Base-by-base conservation (phyloP, 2,329 filamentous ascomycete genomes). In the Talaromyces sp. region DNA sequence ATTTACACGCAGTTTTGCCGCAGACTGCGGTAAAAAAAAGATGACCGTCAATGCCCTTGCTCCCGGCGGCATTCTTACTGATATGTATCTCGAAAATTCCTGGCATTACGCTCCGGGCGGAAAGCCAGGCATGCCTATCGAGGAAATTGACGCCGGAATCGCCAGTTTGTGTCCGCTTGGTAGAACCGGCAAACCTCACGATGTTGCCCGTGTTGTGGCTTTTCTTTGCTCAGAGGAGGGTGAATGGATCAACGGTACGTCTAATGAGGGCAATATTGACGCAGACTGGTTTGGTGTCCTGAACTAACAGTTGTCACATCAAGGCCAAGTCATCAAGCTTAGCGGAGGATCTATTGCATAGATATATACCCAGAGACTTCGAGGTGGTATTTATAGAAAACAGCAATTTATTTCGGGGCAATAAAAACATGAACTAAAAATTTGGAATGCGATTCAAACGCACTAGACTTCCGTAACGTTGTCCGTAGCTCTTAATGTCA, bases 51-150 rank as follows among this genome's bases (percentile, higher is more conserved):
- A 89, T 69, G 84, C 83, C 53, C 80, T 89, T 29, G 86, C 86
- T 0, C 86, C 86, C 0, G 86, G 86, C 59, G 86, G 85, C 14
- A 86, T 87, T 73, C 86, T 86, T 77, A 86, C 82, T 41, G 89
- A 91, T 73, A 91, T 91, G 89, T 91, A 88, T 77, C 82, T 86
- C 62, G 81, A 85, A 74, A 88, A 88, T 73, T 82, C 85, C 24
- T 87, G 84, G 84, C 83, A 85, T 69, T 87, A 87, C 72, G 83
- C 83, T 29, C 84, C 84, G 17, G 82, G 82, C 62, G 56, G 56
- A 24, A 24, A 52, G 14, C 41, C 56, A 9, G 52, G 52, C 17
- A 50, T 58, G 56, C 41, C 56, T 14, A 58, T 58, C 26, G 56
- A 51, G 13, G 29, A 51, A 21, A 58, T 58, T 10, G 38, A 58